Evolutionary conservation across 352 stramenopile genomes (phyloP).

Genomic region (Globisporangium recalcitrans): DNA sequence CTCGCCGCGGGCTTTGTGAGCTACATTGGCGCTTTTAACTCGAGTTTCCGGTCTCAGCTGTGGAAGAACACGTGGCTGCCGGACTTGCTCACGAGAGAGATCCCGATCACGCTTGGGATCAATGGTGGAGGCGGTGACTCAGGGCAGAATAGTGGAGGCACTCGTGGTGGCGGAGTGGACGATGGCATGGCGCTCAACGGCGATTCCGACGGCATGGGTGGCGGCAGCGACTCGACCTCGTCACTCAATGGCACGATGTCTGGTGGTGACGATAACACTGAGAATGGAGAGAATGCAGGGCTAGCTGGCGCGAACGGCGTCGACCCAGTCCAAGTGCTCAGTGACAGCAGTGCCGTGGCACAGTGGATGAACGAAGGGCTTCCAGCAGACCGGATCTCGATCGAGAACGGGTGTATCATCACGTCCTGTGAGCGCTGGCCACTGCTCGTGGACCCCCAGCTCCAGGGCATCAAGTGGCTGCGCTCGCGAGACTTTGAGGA

Average conservation of each 20-base stretch:
- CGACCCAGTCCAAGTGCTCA: conserved; percentile 86
- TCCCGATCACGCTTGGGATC: conserved; percentile 57
- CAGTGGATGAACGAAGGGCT: conserved; percentile 92
- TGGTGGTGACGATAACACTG: background rate
- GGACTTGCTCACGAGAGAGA: conserved; percentile 82
- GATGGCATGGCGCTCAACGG: background rate
- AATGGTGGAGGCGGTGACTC: background rate
- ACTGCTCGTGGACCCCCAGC: conserved; percentile 87
- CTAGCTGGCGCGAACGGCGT: conserved; percentile 21
- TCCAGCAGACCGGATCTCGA: conserved; percentile 86
- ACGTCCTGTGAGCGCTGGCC: conserved; percentile 85
- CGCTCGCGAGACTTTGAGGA: conserved; percentile 43
- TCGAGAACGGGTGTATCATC: conserved; percentile 92
- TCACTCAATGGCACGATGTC: background rate
- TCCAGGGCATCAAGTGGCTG: conserved; percentile 88
- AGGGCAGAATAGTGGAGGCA: background rate
- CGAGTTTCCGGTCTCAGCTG: conserved; percentile 70
- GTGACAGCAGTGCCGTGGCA: conserved; percentile 74
- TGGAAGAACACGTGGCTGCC: conserved; percentile 86
- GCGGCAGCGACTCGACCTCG: background rate
- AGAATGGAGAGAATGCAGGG: background rate
- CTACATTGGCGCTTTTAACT: conserved; percentile 91
- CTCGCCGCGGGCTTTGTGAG: conserved; percentile 88
- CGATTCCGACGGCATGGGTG: background rate
- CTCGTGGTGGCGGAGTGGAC: background rate